Base-by-base conservation (phyloP, 2,329 filamentous ascomycete species). In the Fonsecaea nubica region DNA sequence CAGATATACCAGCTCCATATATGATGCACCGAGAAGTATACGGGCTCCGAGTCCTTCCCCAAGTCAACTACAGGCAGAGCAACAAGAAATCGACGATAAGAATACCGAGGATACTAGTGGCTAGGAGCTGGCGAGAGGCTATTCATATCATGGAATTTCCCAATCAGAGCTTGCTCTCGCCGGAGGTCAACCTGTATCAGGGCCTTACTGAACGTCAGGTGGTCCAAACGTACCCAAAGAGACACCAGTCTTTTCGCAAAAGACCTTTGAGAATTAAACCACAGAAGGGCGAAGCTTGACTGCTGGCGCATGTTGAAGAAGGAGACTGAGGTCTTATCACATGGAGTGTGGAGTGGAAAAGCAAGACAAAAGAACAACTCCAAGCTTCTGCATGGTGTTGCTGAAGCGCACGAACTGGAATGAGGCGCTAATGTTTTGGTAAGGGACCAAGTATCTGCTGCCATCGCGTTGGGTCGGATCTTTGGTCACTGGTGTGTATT, bases 81-180 rank as follows among this genome's bases (percentile, higher is more conserved):
- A 67, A 42, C 61, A 65, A 42, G 71, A 69, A 32, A 72, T 71
- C 54, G 58, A 72, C 21, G 65, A 72, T 50, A 71, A 72, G 58
- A 72, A 72, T 40, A 72, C 68, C 8, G 68, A 70, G 25, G 63
- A 63, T 54, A 72, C 71, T 4, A 72, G 71, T 63, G 71, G 71
- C 10, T 72, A 62, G 68, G 45, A 38, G 6, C 32, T 38, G 13
- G 25, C 8, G 25, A 12, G 8, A 36, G 32, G 33, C n/a, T 12
- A 3, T 36, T 5, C 40, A 18, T 2, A 21, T 48, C 38, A 6
- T 21, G n/a, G n/a, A 9, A 45, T 8, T 45, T 45, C 15, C 9
- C 13, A 45, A 18, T 9, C 8, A 45, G 5, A 45, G 36, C 18
- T 45, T 45, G 40, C 5, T 45, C 15, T 18, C 40, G 15, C 18